Conservation (phyloP, 2,329 filamentous ascomycete genomes). For the Coccinonectria pachysandricola region DNA sequence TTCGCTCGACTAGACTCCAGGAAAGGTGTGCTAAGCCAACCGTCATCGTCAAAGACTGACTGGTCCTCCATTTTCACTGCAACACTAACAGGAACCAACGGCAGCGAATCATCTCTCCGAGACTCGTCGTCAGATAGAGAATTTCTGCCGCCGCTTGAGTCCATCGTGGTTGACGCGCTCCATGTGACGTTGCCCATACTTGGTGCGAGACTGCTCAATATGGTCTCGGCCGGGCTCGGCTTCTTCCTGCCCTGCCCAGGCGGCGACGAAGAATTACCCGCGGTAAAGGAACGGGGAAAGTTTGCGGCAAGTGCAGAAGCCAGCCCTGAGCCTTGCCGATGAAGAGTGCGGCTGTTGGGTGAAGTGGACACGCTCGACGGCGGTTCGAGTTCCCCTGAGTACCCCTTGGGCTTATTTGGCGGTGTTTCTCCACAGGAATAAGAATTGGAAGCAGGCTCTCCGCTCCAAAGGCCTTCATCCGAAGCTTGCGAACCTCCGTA, state of each 20-base stretch:
- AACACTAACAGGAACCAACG: slow-evolving; percentile 41
- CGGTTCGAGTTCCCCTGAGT: slow-evolving; percentile 33
- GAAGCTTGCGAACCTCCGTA: slow-evolving; percentile 48
- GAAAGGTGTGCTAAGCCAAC: slow-evolving; percentile 50
- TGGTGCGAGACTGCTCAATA: slow-evolving; percentile 44
- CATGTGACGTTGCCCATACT: slow-evolving; percentile 38
- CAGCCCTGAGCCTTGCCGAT: slow-evolving; percentile 44
- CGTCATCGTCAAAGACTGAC: slow-evolving; percentile 58
- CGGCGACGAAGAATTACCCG: slow-evolving; percentile 32
- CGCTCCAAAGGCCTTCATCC: slow-evolving; percentile 41
- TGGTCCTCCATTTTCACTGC: slow-evolving; percentile 49
- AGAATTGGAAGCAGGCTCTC: slow-evolving; percentile 45
- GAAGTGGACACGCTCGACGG: slow-evolving; percentile 49
- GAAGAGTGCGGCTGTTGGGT: slow-evolving; percentile 43
- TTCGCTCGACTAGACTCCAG: slow-evolving; percentile 40
- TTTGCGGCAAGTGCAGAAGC: slow-evolving; percentile 46
- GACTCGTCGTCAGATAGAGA: slow-evolving; percentile 46
- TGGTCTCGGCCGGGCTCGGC: slow-evolving; percentile 51
- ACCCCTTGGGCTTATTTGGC: slow-evolving; percentile 39
- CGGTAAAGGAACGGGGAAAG: slow-evolving; percentile 37
- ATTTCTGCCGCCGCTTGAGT: slow-evolving; percentile 37
- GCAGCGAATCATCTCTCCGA: slow-evolving; percentile 34
- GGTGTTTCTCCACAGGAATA: slow-evolving; percentile 55
- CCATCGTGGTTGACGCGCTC: slow-evolving; percentile 35
- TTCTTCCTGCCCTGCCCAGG: slow-evolving; percentile 38